Evolutionary conservation across 1,284 basidiomycete species (phyloP), one percentile per base, ranked within the genome.

Genomic region (Inonotus obliquus): DNA sequence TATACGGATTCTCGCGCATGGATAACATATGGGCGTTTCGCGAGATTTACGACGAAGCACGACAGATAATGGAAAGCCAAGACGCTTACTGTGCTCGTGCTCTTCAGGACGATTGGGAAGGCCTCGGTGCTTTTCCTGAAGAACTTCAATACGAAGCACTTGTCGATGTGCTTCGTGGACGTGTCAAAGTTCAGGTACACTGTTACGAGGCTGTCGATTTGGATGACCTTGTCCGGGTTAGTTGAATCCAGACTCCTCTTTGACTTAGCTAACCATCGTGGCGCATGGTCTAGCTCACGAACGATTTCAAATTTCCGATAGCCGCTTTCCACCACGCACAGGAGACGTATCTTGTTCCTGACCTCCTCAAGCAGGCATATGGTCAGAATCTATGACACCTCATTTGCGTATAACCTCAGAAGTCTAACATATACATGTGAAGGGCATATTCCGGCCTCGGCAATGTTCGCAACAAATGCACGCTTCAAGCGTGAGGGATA

Each of bases 401-500:
- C 4, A n/a, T 27, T 41, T 23, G 10, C 13, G 19, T 38, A 21
- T 48, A 32, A 13, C 41, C n/a, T 44, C 38, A 6, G 2, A 41
- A n/a, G 45, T 29, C 27, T 17, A 35, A 37, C 54, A 57, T n/a
- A 47, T 47, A 14, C 7, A 9, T 25, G 11, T 19, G 1, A 62
- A 80, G 83, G 80, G n/a, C 72, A 75, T 44, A 75, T 81, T 0
- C 91, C 92, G 2, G 88, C 87, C 11, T 75, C 86, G 35, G 91
- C 92, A 2, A 74, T 94, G 55, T 94, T 94, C 67, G 86, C 89
- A 1, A 88, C 86, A 51, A 19, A 76, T 65, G 75, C 71, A 21
- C 80, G 89, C 58, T 94, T 92, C 74, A 96, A 96, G 73, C 85
- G 89, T 11, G 93, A 96, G 70, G 83, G 91, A 0, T 96, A 89